Conservation (phyloP, 441 rosid genomes). For the Corymbia citriodora region DNA sequence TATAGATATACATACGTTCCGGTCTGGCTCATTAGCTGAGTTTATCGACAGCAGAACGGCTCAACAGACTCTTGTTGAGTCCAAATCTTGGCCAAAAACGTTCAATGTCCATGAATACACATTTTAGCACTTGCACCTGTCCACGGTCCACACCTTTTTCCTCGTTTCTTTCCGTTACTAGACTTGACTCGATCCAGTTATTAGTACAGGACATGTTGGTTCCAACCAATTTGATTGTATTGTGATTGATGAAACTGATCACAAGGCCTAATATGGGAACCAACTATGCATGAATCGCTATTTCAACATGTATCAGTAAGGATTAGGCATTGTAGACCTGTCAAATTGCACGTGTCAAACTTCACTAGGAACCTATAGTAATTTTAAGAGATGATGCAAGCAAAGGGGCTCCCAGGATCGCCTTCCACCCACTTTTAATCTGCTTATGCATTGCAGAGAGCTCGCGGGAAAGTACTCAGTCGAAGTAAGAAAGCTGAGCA, state of each 20-base stretch:
- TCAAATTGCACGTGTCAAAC: neutral
- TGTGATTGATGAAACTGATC: neutral
- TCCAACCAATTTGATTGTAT: neutral
- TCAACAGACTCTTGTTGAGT: neutral
- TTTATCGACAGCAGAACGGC: neutral
- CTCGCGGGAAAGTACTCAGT: slow-evolving; percentile 17
- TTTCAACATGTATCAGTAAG: neutral
- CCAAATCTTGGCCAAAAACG: neutral
- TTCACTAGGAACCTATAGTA: neutral
- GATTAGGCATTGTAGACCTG: neutral
- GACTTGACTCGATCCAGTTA: neutral
- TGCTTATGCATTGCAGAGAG: slow-evolving; percentile 16
- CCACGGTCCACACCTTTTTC: neutral
- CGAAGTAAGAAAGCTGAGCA: slow-evolving; percentile 25
- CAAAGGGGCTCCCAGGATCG: neutral
- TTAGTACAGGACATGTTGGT: neutral
- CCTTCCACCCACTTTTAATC: neutral
- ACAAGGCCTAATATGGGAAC: neutral
- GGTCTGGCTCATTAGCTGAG: neutral
- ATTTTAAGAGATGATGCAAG: neutral
- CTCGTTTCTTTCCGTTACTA: neutral
- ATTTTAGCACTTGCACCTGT: neutral
- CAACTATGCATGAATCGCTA: neutral
- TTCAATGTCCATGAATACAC: neutral
- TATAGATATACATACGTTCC: neutral